A percentile compares a stretch with the other conserved stretches of the same genome.
These are phyloP conservation scores for Pleurotus salmoneostramineus DNA, from an alignment of 768 basidiomycete species.

Conservation along the genomic window DNA sequence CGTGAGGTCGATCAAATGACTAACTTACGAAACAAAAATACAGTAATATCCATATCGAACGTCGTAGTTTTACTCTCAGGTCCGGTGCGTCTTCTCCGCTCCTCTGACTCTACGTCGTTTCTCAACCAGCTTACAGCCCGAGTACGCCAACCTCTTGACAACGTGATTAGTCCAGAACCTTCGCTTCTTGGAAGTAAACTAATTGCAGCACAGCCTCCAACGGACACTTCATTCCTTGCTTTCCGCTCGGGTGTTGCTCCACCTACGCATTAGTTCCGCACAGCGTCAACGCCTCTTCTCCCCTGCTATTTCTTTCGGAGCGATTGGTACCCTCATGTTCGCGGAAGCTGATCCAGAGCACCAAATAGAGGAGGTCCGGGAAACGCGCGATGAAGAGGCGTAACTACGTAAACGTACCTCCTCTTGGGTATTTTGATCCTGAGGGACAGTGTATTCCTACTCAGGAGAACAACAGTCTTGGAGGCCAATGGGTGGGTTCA, in stretches of 20 bases:
- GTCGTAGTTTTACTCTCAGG: background rate
- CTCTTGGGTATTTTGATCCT: too few species aligned
- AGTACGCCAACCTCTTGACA: background rate
- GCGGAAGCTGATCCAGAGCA: background rate
- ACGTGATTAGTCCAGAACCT: background rate
- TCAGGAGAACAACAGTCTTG: too few species aligned
- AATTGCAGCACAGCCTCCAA: background rate
- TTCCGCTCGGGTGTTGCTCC: conserved; percentile 3
- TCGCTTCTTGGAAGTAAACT: background rate
- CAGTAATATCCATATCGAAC: background rate
- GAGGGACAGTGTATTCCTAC: too few species aligned
- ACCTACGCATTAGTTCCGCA: background rate
- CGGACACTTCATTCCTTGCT: conserved; percentile 2
- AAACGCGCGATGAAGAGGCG: too few species aligned
- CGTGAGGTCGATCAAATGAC: background rate
- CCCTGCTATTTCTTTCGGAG: background rate
- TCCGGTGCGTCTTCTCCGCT: background rate
- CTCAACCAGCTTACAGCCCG: background rate
- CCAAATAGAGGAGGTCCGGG: background rate
- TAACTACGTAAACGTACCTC: too few species aligned
- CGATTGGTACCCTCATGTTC: background rate
- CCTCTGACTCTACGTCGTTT: background rate
- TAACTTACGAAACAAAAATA: background rate
- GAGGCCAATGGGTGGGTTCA: too few species aligned
- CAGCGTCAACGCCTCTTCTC: background rate